Base-by-base conservation (phyloP, 345 rosid species). In the Eutrema japonicum region DNA sequence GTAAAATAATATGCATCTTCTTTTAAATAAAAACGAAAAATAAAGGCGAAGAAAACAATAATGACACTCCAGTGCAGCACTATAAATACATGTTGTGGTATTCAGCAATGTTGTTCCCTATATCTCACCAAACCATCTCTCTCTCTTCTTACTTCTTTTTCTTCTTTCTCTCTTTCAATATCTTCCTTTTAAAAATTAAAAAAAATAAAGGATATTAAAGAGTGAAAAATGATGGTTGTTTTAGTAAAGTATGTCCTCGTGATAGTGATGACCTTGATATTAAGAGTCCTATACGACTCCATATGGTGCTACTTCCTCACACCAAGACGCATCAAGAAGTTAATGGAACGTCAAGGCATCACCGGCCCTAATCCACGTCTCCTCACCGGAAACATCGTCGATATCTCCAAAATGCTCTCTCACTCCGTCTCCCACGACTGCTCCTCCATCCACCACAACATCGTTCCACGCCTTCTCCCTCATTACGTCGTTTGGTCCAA, bases 291-390 rank as follows among this genome's bases (percentile, higher is more conserved):
- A 14, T 79, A 83, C 55, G 87, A 82, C 27, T 83, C 88, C 41
- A 32, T 90, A 73, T 85, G 84, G 33, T 90, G 88, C 36, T 92
- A 95, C 82, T 83, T 66, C 74, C 40, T 89, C 47, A 87, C 75
- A 18, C 99, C 98, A 10, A 85, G 85, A 75, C 92, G 94, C 75
- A 92, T 95, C 83, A 83, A 71, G 50, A 87, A 78, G 46, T 66
- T 81, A 2, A 90, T 95, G 98, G 88, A 76, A 63, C 82, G 76
- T 79, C 99, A 95, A 86, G 99, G 96, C 0, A 92, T 95, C 73
- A 84, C 81, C 79, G 99, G 99, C 41, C 99, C 99, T 6, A 77
- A 77, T 16, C 92, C 98, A 26, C 83, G 87, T 38, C 83, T 79
- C 49, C 80, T 95, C 8, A 83, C 85, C 27, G 98, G 98, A 18